Conservation (phyloP, 306 rosid species). For the Glycyrrhiza uralensis region DNA sequence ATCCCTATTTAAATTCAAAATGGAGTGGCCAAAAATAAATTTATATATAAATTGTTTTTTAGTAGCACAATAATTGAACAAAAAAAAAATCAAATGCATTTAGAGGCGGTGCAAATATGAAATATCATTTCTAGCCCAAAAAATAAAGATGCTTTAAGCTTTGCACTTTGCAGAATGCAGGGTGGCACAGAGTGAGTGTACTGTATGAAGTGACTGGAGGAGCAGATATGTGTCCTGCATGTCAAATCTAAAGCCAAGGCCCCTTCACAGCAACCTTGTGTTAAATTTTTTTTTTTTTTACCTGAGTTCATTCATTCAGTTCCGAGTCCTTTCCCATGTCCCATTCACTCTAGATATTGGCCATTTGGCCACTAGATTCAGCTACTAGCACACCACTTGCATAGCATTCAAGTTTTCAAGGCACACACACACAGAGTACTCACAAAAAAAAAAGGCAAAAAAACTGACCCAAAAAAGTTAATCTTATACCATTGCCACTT, state of each 20-base stretch:
- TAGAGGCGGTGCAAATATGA: background rate
- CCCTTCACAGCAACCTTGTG: background rate
- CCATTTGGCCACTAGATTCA: conserved; percentile 25
- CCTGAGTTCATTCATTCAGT: background rate
- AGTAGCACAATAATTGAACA: too few relatives aligned
- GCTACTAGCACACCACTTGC: conserved; percentile 5
- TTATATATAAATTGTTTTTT: too few relatives aligned
- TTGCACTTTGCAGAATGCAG: conserved; percentile 37
- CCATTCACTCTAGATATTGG: background rate
- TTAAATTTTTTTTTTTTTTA: too few relatives aligned
- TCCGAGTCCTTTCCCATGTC: background rate
- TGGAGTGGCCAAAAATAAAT: too few relatives aligned
- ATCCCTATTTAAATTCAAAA: too few relatives aligned
- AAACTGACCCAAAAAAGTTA: background rate
- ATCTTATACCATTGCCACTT: conserved; percentile 8
- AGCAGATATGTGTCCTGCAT: conserved; percentile 53
- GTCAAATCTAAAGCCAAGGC: conserved; percentile 54
- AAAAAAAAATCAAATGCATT: background rate
- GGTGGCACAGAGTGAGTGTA: conserved; percentile 47
- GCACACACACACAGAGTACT: background rate
- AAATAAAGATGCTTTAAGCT: conserved; percentile 20
- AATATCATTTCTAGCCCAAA: too few relatives aligned
- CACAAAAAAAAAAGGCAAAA: too few relatives aligned
- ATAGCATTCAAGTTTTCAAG: conserved; percentile 9
- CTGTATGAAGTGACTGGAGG: conserved; percentile 66